phyloP scores from a whole-genome alignment of 2,329 filamentous ascomycete species.

The Pseudopithomyces chartarum region DNA sequence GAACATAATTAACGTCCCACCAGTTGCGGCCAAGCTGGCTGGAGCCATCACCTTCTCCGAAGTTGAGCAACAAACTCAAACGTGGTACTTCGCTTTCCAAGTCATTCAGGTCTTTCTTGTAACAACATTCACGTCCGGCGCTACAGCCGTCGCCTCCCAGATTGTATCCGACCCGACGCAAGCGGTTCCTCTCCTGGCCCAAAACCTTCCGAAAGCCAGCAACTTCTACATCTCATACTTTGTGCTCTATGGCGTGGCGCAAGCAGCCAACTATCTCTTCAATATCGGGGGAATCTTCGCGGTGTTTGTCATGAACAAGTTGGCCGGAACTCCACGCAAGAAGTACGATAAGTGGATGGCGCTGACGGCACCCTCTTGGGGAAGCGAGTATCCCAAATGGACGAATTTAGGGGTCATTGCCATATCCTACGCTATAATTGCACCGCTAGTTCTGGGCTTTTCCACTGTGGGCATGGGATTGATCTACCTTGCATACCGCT shows the following conservation, averaged over 20 bases:
- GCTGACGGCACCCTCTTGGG: constrained; percentile 51
- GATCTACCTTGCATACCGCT: constrained; percentile 3
- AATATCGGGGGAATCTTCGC: constrained; percentile 83
- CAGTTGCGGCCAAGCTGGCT: constrained; percentile 42
- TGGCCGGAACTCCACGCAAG: constrained; percentile 52
- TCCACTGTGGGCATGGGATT: constrained; percentile 1
- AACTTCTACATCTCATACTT: constrained; percentile 98
- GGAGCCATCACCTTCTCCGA: constrained; percentile 48
- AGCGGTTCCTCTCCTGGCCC: constrained; percentile 68
- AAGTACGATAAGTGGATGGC: constrained; percentile 50
- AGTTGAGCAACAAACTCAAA: constrained; percentile 76
- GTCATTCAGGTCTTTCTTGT: constrained; percentile 94
- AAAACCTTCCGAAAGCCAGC: constrained; percentile 80
- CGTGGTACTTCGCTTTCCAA: constrained; percentile 89
- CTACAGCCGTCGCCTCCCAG: constrained; percentile 60
- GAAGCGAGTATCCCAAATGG: constrained; percentile 53
- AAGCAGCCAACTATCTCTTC: constrained; percentile 55
- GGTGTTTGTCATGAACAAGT: constrained; percentile 79
- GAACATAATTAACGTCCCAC: neutral
- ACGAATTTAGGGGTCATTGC: constrained; percentile 51
- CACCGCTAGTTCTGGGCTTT: constrained; percentile 5
- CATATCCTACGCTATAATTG: constrained; percentile 6
- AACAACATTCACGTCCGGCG: constrained; percentile 79
- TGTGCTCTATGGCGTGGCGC: constrained; percentile 73
- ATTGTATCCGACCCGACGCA: constrained; percentile 66